These are phyloP conservation scores for Fraxinus platypoda DNA, from an alignment of 305 asterid genomes.

Conservation along the genomic window DNA sequence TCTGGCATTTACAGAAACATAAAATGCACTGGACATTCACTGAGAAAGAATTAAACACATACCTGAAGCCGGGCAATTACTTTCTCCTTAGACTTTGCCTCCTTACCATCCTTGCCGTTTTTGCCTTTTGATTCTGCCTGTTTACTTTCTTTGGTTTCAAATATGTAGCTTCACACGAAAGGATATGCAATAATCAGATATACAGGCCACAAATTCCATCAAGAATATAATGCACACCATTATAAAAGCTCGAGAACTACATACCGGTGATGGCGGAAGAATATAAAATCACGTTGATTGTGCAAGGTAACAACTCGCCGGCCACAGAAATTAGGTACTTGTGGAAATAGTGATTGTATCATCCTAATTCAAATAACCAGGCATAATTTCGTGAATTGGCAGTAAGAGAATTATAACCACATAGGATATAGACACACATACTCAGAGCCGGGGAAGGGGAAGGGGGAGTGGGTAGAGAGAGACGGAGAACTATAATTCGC, in stretches of 20 bases:
- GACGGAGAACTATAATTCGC: neutral
- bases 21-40: neutral
- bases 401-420: neutral
- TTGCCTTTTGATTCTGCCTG: constrained; percentile 46
- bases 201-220: neutral
- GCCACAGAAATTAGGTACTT: constrained; percentile 84
- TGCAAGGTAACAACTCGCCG: constrained; percentile 92
- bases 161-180: constrained; percentile 60
- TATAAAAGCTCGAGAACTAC: constrained; percentile 14
- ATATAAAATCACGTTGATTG: constrained; percentile 92
- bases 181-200: constrained; percentile 11
- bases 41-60: constrained; percentile 24
- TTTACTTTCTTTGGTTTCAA: constrained; percentile 68
- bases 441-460: neutral
- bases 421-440: neutral
- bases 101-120: constrained; percentile 35
- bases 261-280: constrained; percentile 94
- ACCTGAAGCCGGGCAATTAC: constrained; percentile 89
- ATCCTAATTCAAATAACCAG: constrained; percentile 41
- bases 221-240: constrained; percentile 5
- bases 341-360: constrained; percentile 84
- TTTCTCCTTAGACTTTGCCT: constrained; percentile 41
- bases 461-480: neutral
- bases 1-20: neutral
- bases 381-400: neutral